phyloP scores from a whole-genome alignment of 2,329 filamentous ascomycete genomes.

The Colletotrichum lindemuthianum region DNA sequence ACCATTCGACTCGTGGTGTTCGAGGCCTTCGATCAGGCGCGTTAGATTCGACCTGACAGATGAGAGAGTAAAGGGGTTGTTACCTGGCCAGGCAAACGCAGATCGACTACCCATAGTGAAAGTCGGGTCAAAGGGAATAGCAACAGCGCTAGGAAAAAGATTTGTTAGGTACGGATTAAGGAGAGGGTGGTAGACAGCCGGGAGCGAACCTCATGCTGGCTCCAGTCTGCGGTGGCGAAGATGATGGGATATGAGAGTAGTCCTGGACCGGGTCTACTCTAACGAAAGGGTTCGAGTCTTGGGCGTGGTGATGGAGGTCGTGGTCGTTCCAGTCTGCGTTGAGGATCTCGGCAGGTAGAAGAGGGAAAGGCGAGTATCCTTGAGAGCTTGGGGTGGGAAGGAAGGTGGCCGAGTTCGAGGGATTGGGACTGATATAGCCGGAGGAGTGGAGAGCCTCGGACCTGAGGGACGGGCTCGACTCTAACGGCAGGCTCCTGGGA shows the following conservation, averaged over 20 bases:
- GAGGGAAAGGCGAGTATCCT: constrained; percentile 42
- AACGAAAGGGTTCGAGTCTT: constrained; percentile 41
- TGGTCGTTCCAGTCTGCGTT: constrained; percentile 46
- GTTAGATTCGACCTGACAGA: constrained; percentile 5
- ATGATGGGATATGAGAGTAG: constrained; percentile 38
- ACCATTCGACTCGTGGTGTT: constrained; percentile 38
- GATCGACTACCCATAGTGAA: constrained; percentile 63
- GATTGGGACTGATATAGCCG: constrained; percentile 42
- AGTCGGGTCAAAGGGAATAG: constrained; percentile 61
- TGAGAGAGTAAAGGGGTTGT: constrained; percentile 24
- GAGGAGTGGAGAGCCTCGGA: constrained; percentile 40
- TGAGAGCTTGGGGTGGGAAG: constrained; percentile 39
- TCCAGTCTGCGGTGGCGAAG: constrained; percentile 37
- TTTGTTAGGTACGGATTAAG: constrained; percentile 28
- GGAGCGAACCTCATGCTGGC: constrained; percentile 50
- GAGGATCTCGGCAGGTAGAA: constrained; percentile 41
- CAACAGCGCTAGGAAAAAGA: constrained; percentile 52
- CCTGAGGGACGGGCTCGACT: constrained; percentile 39
- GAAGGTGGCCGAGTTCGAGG: constrained; percentile 40
- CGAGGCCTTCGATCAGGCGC: constrained; percentile 41
- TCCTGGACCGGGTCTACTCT: constrained; percentile 47
- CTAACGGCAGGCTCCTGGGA: constrained; percentile 38
- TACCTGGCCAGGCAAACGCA: constrained; percentile 62
- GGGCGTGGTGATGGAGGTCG: constrained; percentile 36
- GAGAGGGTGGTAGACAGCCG: constrained; percentile 35